These are phyloP conservation scores for Ramaria sp. DNA, from an alignment of 768 basidiomycete genomes.

Conservation along the genomic window DNA sequence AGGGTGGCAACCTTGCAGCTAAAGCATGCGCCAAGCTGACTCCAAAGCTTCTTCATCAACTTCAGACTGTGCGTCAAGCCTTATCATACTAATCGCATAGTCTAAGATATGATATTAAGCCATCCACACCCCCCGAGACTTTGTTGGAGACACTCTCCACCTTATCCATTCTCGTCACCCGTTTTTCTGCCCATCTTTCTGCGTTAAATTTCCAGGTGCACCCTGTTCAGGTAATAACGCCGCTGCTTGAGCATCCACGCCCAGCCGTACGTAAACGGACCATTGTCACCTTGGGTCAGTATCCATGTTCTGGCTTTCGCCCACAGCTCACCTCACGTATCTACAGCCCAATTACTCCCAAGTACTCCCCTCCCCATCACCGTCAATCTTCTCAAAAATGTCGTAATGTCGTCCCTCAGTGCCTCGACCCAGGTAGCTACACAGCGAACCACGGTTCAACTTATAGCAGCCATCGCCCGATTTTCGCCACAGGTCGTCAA, in stretches of 20 bases:
- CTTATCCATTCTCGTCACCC: constrained; percentile 77
- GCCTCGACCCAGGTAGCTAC: constrained; percentile 47
- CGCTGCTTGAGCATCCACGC: constrained; percentile 61
- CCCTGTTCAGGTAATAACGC: constrained; percentile 59
- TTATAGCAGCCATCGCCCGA: constrained; percentile 71
- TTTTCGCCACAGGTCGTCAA: constrained; percentile 61
- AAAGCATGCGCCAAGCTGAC: constrained; percentile 78
- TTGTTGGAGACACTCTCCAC: constrained; percentile 77
- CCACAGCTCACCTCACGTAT: background rate
- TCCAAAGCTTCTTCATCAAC: constrained; percentile 70
- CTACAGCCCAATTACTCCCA: constrained; percentile 64
- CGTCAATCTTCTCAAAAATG: constrained; percentile 42
- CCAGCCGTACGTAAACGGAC: constrained; percentile 90
- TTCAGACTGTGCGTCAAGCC: constrained; percentile 49
- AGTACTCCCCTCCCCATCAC: constrained; percentile 57
- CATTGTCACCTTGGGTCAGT: constrained; percentile 52
- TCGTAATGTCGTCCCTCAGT: constrained; percentile 50
- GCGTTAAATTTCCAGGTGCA: constrained; percentile 40
- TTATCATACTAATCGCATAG: background rate
- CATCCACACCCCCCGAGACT: constrained; percentile 66
- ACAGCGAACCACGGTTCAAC: constrained; percentile 67
- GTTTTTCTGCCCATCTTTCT: constrained; percentile 65
- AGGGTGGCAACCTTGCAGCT: constrained; percentile 66
- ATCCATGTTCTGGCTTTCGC: background rate
- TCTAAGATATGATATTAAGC: constrained; percentile 24